Percentiles rank a stretch among this genome's conserved stretches.
These are phyloP conservation scores for Blastobotrys mokoenaii DNA, from an alignment of 805 yeast species.

Conservation along the genomic window DNA sequence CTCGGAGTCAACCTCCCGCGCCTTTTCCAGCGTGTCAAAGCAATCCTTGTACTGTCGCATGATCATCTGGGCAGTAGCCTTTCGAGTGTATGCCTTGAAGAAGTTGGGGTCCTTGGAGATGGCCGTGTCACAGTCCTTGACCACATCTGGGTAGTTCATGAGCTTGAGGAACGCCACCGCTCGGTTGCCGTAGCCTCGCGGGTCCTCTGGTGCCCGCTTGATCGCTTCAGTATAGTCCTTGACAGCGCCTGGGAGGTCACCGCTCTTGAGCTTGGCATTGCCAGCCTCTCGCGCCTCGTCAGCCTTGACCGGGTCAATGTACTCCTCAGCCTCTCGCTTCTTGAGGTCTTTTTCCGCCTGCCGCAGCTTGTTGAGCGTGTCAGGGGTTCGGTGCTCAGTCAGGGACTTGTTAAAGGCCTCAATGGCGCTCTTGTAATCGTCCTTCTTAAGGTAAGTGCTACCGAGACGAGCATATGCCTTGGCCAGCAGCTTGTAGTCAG, in stretches of 20 bases:
- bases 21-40: constrained; percentile 70
- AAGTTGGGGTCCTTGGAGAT: constrained; percentile 81
- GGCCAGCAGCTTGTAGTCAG: constrained; percentile 86
- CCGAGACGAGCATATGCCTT: constrained; percentile 92
- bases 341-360: constrained; percentile 79
- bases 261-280: constrained; percentile 77
- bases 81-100: constrained; percentile 91
- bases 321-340: constrained; percentile 64
- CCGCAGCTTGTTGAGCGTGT: constrained; percentile 79
- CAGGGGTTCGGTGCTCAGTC: constrained; percentile 97
- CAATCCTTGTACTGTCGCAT: constrained; percentile 80
- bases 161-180: constrained; percentile 94
- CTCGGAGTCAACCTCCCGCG: constrained; percentile 66
- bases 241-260: constrained; percentile 96
- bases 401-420: constrained; percentile 79
- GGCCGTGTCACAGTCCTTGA: constrained; percentile 85
- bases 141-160: constrained; percentile 95
- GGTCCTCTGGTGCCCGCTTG: constrained; percentile 94
- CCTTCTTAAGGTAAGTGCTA: constrained; percentile 66
- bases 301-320: constrained; percentile 84
- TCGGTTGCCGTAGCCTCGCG: constrained; percentile 94
- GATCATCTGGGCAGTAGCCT: constrained; percentile 89
- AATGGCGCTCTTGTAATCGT: constrained; percentile 64
- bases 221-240: constrained; percentile 92
- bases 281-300: constrained; percentile 93